Percentiles rank a stretch among this genome's conserved stretches.
phyloP scores from a whole-genome alignment of 805 yeast genomes.

The Wickerhamomyces queroliae region DNA sequence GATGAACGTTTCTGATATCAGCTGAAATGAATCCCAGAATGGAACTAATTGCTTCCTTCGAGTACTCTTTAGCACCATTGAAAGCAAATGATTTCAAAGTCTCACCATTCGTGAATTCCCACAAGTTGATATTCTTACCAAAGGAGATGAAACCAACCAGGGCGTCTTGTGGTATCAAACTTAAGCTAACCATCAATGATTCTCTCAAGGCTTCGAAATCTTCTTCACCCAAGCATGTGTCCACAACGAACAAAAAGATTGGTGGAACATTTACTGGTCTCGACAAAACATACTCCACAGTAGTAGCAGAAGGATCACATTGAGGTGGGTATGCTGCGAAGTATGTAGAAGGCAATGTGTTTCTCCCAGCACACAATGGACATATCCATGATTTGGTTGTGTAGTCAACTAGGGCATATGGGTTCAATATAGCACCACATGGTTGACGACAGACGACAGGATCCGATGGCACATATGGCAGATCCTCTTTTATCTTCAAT shows the following conservation, averaged over 20 bases:
- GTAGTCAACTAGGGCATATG: conserved; percentile 32
- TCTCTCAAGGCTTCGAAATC: conserved; percentile 48
- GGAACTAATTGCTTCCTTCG: conserved; percentile 39
- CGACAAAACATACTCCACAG: conserved; percentile 44
- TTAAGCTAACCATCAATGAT: conserved; percentile 36
- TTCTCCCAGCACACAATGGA: conserved; percentile 46
- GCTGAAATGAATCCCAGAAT: conserved; percentile 38
- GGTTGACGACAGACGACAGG: conserved; percentile 44
- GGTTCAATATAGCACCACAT: conserved; percentile 50
- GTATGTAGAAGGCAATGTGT: conserved; percentile 28
- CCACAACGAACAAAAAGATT: conserved; percentile 51
- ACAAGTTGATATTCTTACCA: conserved; percentile 56
- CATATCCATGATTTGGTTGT: conserved; percentile 42
- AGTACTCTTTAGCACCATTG: conserved; percentile 51
- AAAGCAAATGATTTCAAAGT: conserved; percentile 35
- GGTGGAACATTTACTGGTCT: conserved; percentile 28
- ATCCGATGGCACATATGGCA: conserved; percentile 30
- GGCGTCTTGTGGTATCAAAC: conserved; percentile 48
- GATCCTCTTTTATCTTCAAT: conserved; percentile 37
- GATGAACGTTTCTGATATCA: conserved; percentile 18
- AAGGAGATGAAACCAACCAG: conserved; percentile 52
- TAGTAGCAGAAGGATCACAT: conserved; percentile 33
- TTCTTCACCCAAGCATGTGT: conserved; percentile 47
- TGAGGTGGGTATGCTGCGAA: conserved; percentile 28
- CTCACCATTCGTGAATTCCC: conserved; percentile 38